These are phyloP conservation scores for Neurospora sp. DNA, from an alignment of 495 filamentous ascomycete genomes.

Conservation along the genomic window DNA sequence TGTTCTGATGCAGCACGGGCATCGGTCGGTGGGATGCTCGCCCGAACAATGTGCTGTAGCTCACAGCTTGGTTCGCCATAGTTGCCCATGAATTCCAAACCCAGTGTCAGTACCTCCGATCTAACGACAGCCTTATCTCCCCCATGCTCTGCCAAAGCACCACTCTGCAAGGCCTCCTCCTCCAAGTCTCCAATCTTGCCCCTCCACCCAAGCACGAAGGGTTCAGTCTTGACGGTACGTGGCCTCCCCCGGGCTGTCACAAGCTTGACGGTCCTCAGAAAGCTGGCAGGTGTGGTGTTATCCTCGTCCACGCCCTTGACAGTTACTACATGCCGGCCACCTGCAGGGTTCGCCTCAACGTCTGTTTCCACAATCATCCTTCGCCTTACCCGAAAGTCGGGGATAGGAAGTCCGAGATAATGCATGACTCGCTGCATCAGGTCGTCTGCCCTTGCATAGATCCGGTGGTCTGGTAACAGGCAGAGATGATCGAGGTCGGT, in stretches of 20 bases:
- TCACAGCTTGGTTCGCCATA: slow-evolving; percentile 33
- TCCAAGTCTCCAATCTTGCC: slow-evolving; percentile 10
- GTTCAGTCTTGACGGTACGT: slow-evolving; percentile 24
- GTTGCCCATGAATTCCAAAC: slow-evolving; percentile 38
- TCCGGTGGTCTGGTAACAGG: slow-evolving; percentile 15
- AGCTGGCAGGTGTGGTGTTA: slow-evolving; percentile 29
- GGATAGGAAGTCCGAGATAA: slow-evolving; percentile 25
- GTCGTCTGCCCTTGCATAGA: slow-evolving; percentile 26
- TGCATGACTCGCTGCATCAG: slow-evolving; percentile 30
- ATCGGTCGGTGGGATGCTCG: neutral
- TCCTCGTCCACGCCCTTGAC: slow-evolving; percentile 31
- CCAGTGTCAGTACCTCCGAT: slow-evolving; percentile 19
- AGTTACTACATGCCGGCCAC: slow-evolving; percentile 13
- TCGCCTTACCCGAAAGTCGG: slow-evolving; percentile 24
- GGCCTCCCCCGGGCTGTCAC: slow-evolving; percentile 15
- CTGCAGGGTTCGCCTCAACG: neutral
- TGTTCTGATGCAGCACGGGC: neutral
- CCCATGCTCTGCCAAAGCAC: neutral
- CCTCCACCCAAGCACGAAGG: slow-evolving; percentile 27
- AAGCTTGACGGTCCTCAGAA: slow-evolving; percentile 28
- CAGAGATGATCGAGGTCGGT: slow-evolving; percentile 26
- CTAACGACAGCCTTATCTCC: neutral
- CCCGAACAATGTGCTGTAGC: slow-evolving; percentile 13
- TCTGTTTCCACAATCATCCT: slow-evolving; percentile 21
- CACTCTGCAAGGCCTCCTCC: neutral